Base-by-base conservation (phyloP, 768 basidiomycete genomes). In the Naganishia onofrii region DNA sequence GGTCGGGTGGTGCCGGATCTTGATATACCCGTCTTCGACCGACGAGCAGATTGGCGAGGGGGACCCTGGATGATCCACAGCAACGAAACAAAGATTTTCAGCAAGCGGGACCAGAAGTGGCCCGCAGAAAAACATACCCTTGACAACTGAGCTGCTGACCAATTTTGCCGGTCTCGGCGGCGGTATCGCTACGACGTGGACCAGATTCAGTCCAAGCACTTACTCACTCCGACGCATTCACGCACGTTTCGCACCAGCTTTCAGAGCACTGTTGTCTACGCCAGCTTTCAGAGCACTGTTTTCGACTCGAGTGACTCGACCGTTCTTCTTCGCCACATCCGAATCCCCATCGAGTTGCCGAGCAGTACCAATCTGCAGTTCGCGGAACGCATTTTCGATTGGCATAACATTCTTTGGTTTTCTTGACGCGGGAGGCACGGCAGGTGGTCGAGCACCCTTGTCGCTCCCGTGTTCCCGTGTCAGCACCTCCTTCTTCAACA, bases 1-100 rank as follows among this genome's bases (percentile, higher is more conserved):
- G n/a, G 60, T 63, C 48, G 31, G 17, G 15, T 66, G 46, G 31
- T 66, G 48, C 21, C 53, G 68, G n/a, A 68, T 51, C 48, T 54
- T 63, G 60, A 72, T 57, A 34, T 58, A 72, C 13, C 57, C 71
- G 48, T 72, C 71, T 52, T 67, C 60, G 28, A 56, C 55, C 7
- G 67, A 67, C 0, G 71, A 67, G 5, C 48, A 64, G 1, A 65
- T 54, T 31, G 69, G 60, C 51, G 69, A 70, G 17, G 60, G 51
- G 31, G 69, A 64, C 7, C 51, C 38, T 60, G 32, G 19, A 21
- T 17, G 67, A 15, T 13, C 46, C 23, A n/a, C n/a, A 26, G 4
- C 68, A 63, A 58, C 42, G 32, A 2, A 32, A 51, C 42, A 69
- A 23, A 15, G 60, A n/a, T n/a, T n/a, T n/a, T 36, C 23, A 52